phyloP scores from a whole-genome alignment of 805 yeast species.

The Pichia scutulata region DNA sequence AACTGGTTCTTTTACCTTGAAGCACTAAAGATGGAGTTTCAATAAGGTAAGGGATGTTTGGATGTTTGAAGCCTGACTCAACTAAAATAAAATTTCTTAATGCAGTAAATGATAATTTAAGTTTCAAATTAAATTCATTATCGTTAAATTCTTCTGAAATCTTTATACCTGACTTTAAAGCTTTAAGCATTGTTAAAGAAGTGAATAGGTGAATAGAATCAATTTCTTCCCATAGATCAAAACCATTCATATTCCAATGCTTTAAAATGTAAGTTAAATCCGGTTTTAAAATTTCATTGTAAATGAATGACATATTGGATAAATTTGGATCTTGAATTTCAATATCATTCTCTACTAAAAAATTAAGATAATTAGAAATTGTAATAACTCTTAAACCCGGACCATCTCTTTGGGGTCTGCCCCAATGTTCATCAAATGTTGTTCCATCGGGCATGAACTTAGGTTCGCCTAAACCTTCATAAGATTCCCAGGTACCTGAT shows the following conservation, averaged over 20 bases:
- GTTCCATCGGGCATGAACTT: conserved; percentile 65
- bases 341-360: conserved; percentile 29
- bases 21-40: conserved; percentile 52
- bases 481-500: conserved; percentile 52
- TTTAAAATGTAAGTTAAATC: conserved; percentile 59
- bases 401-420: conserved; percentile 94
- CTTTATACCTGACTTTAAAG: conserved; percentile 49
- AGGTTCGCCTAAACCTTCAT: conserved; percentile 79
- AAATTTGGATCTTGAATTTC: conserved; percentile 23
- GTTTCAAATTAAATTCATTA: conserved; percentile 21
- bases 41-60: conserved; percentile 46
- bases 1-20: conserved; percentile 49
- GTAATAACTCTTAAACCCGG: conserved; percentile 78
- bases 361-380: conserved; percentile 44
- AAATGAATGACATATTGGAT: conserved; percentile 31
- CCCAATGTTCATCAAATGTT: conserved; percentile 68
- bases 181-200: conserved; percentile 61
- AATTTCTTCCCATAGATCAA: conserved; percentile 92
- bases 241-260: conserved; percentile 61
- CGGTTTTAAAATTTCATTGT: conserved; percentile 47
- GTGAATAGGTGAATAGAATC: conserved; percentile 74
- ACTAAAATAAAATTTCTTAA: conserved; percentile 33
- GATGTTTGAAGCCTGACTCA: conserved; percentile 36
- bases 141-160: conserved; percentile 30
- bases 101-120: conserved; percentile 27